phyloP scores from a whole-genome alignment of 2,329 filamentous ascomycete species.

The Tympanopsis confertula region DNA sequence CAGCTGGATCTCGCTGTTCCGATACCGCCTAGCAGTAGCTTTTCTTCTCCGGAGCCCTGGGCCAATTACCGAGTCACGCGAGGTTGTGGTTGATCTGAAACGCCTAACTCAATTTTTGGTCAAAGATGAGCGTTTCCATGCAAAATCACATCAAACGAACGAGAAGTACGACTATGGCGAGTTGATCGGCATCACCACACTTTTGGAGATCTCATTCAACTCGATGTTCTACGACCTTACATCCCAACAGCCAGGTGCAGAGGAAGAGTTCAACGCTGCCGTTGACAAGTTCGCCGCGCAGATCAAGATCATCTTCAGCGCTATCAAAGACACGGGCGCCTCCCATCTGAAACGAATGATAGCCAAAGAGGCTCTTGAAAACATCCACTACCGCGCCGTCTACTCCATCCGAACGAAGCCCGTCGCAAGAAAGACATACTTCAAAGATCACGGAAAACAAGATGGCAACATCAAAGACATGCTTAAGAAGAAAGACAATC shows the following conservation, averaged over 20 bases:
- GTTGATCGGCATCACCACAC: slow-evolving; percentile 35
- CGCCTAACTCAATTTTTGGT: not conserved
- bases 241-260: slow-evolving; percentile 54
- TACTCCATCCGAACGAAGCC: slow-evolving; percentile 58
- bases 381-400: slow-evolving; percentile 61
- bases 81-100: not conserved
- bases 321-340: slow-evolving; percentile 66
- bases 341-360: slow-evolving; percentile 62
- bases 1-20: not conserved
- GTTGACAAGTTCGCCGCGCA: slow-evolving; percentile 55
- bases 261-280: slow-evolving; percentile 53
- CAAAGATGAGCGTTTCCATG: not conserved
- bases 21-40: not conserved
- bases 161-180: slow-evolving; percentile 1
- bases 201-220: slow-evolving; percentile 60
- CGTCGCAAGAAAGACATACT: slow-evolving; percentile 38
- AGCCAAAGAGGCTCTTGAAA: slow-evolving; percentile 65
- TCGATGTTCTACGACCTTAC: slow-evolving; percentile 61
- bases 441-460: slow-evolving; percentile 19
- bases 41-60: not conserved
- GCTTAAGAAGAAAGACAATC: slow-evolving; percentile 23
- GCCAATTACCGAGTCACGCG: not conserved
- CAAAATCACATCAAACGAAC: not conserved
- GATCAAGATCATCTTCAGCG: slow-evolving; percentile 43
- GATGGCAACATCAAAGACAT: slow-evolving; percentile 12